Evolutionary conservation across 225 moss, liverwort and hornwort genomes (phyloP).

Genomic region (Asterella californica): DNA sequence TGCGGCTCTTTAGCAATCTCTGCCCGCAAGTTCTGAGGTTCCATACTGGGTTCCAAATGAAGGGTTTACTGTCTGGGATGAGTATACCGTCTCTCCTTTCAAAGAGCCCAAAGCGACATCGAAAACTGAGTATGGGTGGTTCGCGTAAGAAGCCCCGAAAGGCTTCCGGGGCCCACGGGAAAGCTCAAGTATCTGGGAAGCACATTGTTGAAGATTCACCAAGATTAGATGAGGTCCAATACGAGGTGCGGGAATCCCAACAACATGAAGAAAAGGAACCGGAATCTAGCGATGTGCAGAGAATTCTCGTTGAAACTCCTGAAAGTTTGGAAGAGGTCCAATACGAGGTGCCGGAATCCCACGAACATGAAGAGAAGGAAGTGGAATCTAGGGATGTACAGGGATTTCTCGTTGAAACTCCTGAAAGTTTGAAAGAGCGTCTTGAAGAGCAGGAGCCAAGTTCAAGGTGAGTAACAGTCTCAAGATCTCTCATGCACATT

Average conservation of each 20-base stretch:
- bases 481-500: neutral
- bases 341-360: neutral
- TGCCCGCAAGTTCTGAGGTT: neutral
- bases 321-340: neutral
- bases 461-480: neutral
- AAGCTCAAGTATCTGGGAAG: neutral
- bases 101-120: conserved; percentile 36
- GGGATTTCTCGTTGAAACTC: neutral
- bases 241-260: neutral
- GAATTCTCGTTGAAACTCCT: neutral
- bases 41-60: conserved; percentile 19
- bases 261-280: conserved; percentile 4
- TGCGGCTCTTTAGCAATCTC: neutral
- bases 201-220: neutral
- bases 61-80: conserved; percentile 36
- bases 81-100: conserved; percentile 28
- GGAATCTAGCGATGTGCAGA: neutral
- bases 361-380: conserved; percentile 6
- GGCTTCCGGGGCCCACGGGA: neutral
- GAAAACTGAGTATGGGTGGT: conserved; percentile 5
- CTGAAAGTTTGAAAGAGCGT: neutral
- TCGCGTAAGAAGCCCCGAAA: conserved; percentile 19
- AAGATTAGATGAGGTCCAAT: neutral
- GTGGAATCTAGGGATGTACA: neutral
- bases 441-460: neutral